These are phyloP conservation scores for Parsonsia alboflavescens DNA, from an alignment of 257 asterid genomes.

Conservation along the genomic window DNA sequence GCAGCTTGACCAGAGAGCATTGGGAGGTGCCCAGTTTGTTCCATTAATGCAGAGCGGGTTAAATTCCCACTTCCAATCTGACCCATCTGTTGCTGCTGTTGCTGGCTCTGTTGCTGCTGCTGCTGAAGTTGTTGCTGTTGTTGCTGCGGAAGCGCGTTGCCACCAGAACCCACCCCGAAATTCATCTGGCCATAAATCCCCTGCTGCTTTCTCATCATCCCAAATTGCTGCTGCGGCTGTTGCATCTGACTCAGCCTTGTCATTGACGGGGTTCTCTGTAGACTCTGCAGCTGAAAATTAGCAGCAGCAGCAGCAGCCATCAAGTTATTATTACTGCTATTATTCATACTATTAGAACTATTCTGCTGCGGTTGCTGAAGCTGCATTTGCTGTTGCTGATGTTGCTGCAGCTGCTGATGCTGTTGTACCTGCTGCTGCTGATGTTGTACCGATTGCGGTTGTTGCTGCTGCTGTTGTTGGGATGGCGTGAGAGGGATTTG, in stretches of 20 bases:
- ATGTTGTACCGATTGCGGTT: conserved; percentile 21
- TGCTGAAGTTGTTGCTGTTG: conserved; percentile 32
- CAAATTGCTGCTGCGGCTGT: conserved; percentile 44
- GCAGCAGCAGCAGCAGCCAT: conserved; percentile 34
- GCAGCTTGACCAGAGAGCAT: conserved; percentile 74
- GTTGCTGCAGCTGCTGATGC: conserved; percentile 21
- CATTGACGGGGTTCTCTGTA: conserved; percentile 66
- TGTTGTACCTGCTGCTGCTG: conserved; percentile 35
- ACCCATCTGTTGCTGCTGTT: conserved; percentile 44
- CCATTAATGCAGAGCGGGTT: conserved; percentile 63
- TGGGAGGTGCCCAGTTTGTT: conserved; percentile 73
- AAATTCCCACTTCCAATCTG: conserved; percentile 58
- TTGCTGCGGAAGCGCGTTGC: conserved; percentile 33
- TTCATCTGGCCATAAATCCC: conserved; percentile 75
- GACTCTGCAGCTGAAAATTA: conserved; percentile 49
- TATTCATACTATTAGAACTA: conserved; percentile 20
- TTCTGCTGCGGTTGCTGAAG: conserved; percentile 29
- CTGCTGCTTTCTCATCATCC: conserved; percentile 46
- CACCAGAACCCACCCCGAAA: conserved; percentile 55
- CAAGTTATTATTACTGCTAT: conserved; percentile 34
- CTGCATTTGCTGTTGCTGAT: conserved; percentile 43
- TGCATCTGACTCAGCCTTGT: conserved; percentile 69
- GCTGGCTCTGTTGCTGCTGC: conserved; percentile 16
- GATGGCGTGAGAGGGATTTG: conserved; percentile 30
- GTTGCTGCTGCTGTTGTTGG: conserved; percentile 35